A percentile compares a stretch with the other conserved stretches of the same genome.
These are phyloP conservation scores for Nitzschia palea DNA, from an alignment of 108 stramenopile genomes.

Conservation along the genomic window DNA sequence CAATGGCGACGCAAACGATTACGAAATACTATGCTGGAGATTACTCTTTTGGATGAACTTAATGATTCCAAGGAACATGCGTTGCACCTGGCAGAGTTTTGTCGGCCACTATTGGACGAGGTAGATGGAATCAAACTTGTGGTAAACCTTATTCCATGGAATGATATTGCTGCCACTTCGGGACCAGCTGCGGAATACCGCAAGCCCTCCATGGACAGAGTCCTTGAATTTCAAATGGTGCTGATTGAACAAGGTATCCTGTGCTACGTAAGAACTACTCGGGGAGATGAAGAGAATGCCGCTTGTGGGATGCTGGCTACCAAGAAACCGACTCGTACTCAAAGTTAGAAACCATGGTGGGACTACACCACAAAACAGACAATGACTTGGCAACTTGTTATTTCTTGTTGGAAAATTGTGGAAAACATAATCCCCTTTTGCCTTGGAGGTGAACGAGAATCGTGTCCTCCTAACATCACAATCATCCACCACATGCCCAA, in stretches of 20 bases:
- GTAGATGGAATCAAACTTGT: conserved; percentile 61
- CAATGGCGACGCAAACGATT: conserved; percentile 31
- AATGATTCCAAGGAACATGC: conserved; percentile 85
- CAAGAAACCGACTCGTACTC: too few relatives aligned
- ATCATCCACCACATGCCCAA: too few relatives aligned
- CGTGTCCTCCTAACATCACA: too few relatives aligned
- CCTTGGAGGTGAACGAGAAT: neutral
- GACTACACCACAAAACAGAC: too few relatives aligned
- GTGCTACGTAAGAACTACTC: conserved; percentile 64
- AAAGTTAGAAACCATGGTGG: too few relatives aligned
- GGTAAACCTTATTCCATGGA: conserved; percentile 83
- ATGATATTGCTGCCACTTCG: conserved; percentile 51
- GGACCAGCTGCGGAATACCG: conserved; percentile 43
- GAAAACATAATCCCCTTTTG: neutral
- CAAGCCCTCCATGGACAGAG: conserved; percentile 48
- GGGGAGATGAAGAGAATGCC: conserved; percentile 85
- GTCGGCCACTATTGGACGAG: conserved; percentile 48
- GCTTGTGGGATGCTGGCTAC: conserved; percentile 91
- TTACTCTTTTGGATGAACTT: conserved; percentile 72
- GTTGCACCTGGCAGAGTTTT: conserved; percentile 67
- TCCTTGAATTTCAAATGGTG: conserved; percentile 61
- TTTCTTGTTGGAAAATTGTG: too few relatives aligned
- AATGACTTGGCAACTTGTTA: too few relatives aligned
- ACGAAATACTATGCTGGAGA: conserved; percentile 75
- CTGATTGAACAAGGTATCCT: conserved; percentile 52